Evolutionary conservation across 345 rosid species (phyloP).

Genomic region (Microcos paniculata): DNA sequence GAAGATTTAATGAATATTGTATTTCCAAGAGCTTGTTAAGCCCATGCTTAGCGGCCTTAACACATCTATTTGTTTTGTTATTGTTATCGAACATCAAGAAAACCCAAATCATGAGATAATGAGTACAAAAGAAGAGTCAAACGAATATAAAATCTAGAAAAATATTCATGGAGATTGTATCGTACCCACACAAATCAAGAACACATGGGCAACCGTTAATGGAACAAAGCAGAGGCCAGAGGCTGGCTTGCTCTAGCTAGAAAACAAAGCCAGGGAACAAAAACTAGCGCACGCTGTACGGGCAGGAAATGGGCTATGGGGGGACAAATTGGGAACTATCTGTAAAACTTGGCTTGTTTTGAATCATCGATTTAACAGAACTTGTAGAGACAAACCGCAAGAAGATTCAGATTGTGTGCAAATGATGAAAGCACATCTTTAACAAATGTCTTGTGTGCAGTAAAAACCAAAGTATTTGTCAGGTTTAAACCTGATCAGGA

Average conservation of each 20-base stretch:
- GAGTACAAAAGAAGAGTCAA: constrained; percentile 52
- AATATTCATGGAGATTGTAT: not conserved
- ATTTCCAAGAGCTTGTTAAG: not conserved
- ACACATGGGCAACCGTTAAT: constrained; percentile 18
- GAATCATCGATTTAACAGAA: constrained; percentile 5
- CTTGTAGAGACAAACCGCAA: not conserved
- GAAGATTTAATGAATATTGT: constrained; percentile 1
- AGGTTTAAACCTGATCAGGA: not conserved
- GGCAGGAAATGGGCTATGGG: not conserved
- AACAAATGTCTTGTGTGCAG: not conserved
- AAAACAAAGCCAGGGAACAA: constrained; percentile 18
- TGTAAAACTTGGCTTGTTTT: not conserved
- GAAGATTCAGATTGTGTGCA: not conserved
- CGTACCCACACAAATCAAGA: constrained; percentile 10
- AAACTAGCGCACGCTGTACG: constrained; percentile 2
- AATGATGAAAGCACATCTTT: not conserved
- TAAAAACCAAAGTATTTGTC: not conserved
- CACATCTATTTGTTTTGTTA: not conserved
- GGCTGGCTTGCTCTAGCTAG: no score
- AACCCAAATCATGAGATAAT: constrained; percentile 40
- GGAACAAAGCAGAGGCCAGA: constrained; percentile 3
- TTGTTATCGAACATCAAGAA: constrained; percentile 24
- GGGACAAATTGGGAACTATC: not conserved
- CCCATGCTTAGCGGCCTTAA: constrained; percentile 32
- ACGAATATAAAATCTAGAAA: not conserved